Conservation (phyloP, 2,329 filamentous ascomycete species). For the Erysiphe pisi region DNA sequence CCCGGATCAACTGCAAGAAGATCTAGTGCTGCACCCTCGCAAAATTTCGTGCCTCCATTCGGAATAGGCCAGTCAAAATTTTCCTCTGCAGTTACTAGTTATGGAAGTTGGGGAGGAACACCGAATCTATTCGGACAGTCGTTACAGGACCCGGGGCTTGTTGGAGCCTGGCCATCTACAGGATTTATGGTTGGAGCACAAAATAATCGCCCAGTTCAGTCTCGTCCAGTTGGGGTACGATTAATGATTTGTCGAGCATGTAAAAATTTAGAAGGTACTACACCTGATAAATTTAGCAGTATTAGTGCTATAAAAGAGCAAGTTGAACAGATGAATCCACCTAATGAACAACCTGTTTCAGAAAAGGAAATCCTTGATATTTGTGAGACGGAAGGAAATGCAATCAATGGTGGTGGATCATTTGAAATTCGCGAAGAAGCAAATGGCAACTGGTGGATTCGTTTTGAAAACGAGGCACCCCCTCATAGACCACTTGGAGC, state of each 20-base stretch:
- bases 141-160: slow-evolving; percentile 35
- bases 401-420: slow-evolving; percentile 77
- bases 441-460: slow-evolving; percentile 38
- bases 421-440: slow-evolving; percentile 47
- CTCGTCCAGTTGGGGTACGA: slow-evolving; percentile 58
- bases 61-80: slow-evolving; percentile 35
- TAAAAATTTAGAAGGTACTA: slow-evolving; percentile 47
- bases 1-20: slow-evolving; percentile 37
- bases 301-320: slow-evolving; percentile 55
- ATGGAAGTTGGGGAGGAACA: slow-evolving; percentile 36
- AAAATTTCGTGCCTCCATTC: slow-evolving; percentile 35
- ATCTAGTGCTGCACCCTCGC: slow-evolving; percentile 35
- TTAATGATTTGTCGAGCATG: slow-evolving; percentile 68
- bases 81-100: slow-evolving; percentile 34
- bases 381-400: slow-evolving; percentile 81
- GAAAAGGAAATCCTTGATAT: slow-evolving; percentile 62
- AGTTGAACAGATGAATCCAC: slow-evolving; percentile 49
- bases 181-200: slow-evolving; percentile 36
- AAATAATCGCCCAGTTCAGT: slow-evolving; percentile 44
- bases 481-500: slow-evolving; percentile 42
- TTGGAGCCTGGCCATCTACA: slow-evolving; percentile 34
- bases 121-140: slow-evolving; percentile 36
- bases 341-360: slow-evolving; percentile 41
- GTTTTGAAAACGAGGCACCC: slow-evolving; percentile 47
- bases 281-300: slow-evolving; percentile 56